These are phyloP conservation scores for Cladophialophora yegresii DNA, from an alignment of 2,329 filamentous ascomycete genomes.

Conservation along the genomic window DNA sequence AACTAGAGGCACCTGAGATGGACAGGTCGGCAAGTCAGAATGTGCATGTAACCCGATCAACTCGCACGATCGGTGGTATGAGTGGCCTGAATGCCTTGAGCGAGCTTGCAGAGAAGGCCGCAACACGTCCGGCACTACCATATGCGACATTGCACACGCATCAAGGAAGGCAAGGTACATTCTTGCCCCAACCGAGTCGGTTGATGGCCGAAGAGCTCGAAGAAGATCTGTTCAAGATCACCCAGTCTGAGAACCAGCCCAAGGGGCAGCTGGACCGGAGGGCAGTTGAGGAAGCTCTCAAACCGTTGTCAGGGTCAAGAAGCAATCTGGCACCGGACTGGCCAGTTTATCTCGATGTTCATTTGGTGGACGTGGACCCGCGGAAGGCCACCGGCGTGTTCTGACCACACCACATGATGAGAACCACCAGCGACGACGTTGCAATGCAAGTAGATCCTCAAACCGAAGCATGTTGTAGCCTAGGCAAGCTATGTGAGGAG, in stretches of 20 bases:
- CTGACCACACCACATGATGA: background rate
- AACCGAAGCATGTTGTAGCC: background rate
- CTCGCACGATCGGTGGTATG: conserved; percentile 52
- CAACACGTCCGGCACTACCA: conserved; percentile 49
- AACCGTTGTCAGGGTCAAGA: conserved; percentile 30
- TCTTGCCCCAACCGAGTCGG: conserved; percentile 45
- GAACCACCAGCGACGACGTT: background rate
- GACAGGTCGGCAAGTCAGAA: conserved; percentile 62
- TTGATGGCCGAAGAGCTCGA: conserved; percentile 52
- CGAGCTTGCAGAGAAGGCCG: conserved; percentile 56
- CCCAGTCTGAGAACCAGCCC: conserved; percentile 44
- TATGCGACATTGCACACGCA: conserved; percentile 52
- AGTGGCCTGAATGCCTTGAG: conserved; percentile 58
- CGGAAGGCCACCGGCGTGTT: conserved; percentile 24
- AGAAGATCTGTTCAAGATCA: conserved; percentile 49
- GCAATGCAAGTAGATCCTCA: background rate
- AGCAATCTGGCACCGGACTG: conserved; percentile 50
- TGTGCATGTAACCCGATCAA: conserved; percentile 57
- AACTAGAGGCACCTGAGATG: conserved; percentile 57
- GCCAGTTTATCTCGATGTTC: conserved; percentile 47
- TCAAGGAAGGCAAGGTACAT: conserved; percentile 45
- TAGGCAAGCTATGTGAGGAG: background rate
- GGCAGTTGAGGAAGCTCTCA: conserved; percentile 43
- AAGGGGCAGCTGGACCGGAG: conserved; percentile 47
- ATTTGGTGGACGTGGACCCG: conserved; percentile 44